phyloP scores from a whole-genome alignment of 495 filamentous ascomycete genomes.

The Trichoderma erinaceum region DNA sequence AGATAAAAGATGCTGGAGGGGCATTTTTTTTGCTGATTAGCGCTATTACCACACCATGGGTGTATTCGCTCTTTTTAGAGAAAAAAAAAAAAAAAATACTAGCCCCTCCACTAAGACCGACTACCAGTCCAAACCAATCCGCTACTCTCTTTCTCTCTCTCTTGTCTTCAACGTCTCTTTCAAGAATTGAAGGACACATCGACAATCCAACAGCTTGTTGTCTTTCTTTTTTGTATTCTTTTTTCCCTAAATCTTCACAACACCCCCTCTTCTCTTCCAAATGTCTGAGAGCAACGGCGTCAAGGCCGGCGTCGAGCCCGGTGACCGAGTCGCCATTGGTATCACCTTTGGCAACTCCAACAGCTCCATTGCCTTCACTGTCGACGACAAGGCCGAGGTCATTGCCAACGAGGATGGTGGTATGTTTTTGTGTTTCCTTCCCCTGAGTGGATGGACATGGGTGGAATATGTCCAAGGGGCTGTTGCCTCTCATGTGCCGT shows the following conservation, averaged over 20 bases:
- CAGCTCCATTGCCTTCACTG: slow-evolving; percentile 90
- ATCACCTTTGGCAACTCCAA: slow-evolving; percentile 97
- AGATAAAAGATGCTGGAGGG: background rate
- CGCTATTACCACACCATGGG: background rate
- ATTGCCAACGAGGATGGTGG: slow-evolving; percentile 99
- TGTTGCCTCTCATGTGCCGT: background rate
- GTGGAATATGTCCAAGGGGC: background rate
- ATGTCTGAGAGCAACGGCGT: slow-evolving; percentile 33
- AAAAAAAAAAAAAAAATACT: slow-evolving; percentile 10
- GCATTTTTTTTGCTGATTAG: background rate
- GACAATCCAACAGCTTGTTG: background rate
- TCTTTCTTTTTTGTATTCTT: background rate
- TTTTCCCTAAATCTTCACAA: background rate
- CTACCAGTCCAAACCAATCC: background rate
- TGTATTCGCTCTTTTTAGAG: background rate
- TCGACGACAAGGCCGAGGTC: slow-evolving; percentile 91
- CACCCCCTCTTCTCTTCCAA: slow-evolving; percentile 16
- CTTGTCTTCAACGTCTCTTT: background rate
- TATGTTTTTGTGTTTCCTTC: slow-evolving; percentile 34
- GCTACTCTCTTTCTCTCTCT: background rate
- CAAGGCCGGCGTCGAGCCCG: slow-evolving; percentile 42
- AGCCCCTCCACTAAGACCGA: slow-evolving; percentile 10
- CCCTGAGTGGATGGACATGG: background rate
- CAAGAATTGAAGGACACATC: background rate
- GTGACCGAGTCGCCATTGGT: slow-evolving; percentile 75